Percentiles rank a stretch among this genome's conserved stretches.
Conservation (phyloP, 129 eudicot species). For the Lactuca saligna region DNA sequence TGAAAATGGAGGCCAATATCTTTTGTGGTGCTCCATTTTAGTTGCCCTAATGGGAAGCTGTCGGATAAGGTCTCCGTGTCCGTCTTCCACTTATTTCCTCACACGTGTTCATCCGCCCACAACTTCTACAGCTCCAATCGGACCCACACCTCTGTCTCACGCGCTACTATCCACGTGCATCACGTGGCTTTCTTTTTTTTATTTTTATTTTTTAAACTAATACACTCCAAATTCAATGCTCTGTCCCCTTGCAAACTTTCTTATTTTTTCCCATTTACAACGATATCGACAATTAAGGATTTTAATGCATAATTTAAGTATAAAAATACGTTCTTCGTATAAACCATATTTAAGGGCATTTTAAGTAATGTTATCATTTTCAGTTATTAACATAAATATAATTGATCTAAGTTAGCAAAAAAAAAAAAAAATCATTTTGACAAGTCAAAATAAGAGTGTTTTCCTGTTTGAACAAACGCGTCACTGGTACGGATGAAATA, state of each 20-base stretch:
- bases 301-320: not conserved
- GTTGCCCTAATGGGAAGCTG: conserved; percentile 27
- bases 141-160: conserved; percentile 7
- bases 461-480: not conserved
- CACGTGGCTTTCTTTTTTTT: not conserved
- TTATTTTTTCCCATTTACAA: not conserved
- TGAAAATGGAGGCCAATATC: not conserved
- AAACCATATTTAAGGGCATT: not conserved
- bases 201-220: not conserved
- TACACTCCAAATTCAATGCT: not conserved
- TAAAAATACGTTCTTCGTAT: not conserved
- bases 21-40: not conserved
- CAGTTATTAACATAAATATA: no score
- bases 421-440: not conserved
- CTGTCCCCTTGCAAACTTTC: no score
- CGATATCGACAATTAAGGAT: not conserved
- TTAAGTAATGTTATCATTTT: no score
- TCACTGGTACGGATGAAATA: not conserved
- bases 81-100: not conserved
- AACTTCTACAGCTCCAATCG: conserved; percentile 6
- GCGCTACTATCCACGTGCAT: conserved; percentile 17
- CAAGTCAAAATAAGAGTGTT: conserved; percentile 2
- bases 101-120: conserved; percentile 11
- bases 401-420: no score
- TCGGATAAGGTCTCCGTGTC: conserved; percentile 29